phyloP scores from a whole-genome alignment of 805 yeast genomes.

The Saccharomycopsis amapae region DNA sequence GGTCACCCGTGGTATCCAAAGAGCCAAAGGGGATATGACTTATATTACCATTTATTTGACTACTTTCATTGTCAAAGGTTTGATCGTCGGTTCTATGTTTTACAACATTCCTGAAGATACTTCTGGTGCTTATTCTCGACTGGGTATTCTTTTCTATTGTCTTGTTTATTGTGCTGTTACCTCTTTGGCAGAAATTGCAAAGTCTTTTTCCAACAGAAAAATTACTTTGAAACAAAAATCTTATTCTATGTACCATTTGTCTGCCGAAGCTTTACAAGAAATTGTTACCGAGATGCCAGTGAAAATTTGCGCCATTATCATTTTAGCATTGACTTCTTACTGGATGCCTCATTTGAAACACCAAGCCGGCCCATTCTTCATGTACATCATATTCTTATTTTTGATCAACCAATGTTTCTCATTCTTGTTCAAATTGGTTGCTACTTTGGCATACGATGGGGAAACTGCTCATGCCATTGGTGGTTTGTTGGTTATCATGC shows the following conservation, averaged over 20 bases:
- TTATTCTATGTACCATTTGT: constrained; percentile 54
- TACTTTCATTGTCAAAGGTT: constrained; percentile 49
- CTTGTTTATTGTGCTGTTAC: constrained; percentile 54
- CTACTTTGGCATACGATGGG: constrained; percentile 45
- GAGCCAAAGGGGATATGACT: constrained; percentile 50
- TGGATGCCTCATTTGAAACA: constrained; percentile 46
- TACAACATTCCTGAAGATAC: constrained; percentile 45
- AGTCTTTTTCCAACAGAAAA: constrained; percentile 53
- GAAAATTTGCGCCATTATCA: constrained; percentile 42
- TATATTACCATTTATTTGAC: constrained; percentile 44
- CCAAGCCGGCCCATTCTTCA: constrained; percentile 51
- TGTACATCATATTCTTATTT: constrained; percentile 38
- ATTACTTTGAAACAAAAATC: constrained; percentile 59
- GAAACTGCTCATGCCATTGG: constrained; percentile 50
- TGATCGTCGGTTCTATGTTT: constrained; percentile 54
- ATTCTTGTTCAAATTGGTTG: constrained; percentile 45
- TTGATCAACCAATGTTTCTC: constrained; percentile 47
- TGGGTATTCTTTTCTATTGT: constrained; percentile 57
- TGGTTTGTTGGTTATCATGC: constrained; percentile 47
- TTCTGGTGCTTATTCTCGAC: constrained; percentile 52
- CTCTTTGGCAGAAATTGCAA: constrained; percentile 54
- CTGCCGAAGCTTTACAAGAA: constrained; percentile 56
- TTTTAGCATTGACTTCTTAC: constrained; percentile 42
- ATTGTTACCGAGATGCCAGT: constrained; percentile 52
- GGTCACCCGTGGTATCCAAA: constrained; percentile 45